Evolutionary conservation across 2,329 filamentous ascomycete genomes (phyloP).

Genomic region (Scedosporium minutisporum): DNA sequence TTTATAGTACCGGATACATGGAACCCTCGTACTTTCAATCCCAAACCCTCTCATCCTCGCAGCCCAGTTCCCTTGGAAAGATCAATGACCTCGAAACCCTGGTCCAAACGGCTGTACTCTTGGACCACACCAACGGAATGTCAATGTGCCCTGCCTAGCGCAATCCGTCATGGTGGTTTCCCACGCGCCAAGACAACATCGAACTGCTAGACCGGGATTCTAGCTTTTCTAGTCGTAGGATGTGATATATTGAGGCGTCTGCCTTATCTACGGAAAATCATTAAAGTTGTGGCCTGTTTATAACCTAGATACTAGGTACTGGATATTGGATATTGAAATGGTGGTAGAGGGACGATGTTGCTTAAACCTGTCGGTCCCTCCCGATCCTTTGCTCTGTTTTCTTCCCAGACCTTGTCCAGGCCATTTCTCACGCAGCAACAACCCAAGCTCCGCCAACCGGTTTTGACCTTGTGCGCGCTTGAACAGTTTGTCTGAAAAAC

Average conservation of each 20-base stretch:
- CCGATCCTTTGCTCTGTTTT: background rate
- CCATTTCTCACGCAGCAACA: background rate
- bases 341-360: background rate
- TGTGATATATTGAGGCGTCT: background rate
- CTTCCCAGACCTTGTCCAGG: background rate
- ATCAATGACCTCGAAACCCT: background rate
- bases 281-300: background rate
- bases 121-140: background rate
- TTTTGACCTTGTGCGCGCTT: background rate
- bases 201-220: background rate
- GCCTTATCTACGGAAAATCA: background rate
- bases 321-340: background rate
- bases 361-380: background rate
- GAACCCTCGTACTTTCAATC: background rate
- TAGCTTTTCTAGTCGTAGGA: background rate
- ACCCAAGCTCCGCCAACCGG: background rate
- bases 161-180: background rate
- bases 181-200: background rate
- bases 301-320: background rate
- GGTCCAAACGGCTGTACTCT: background rate
- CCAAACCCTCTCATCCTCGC: too few species aligned
- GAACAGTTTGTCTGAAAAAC: background rate
- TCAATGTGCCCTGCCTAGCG: background rate
- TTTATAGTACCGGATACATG: background rate
- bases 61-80: too few species aligned